Percentiles rank a stretch among this genome's conserved stretches.
These are phyloP conservation scores for Epichloe gansuensis DNA, from an alignment of 2,329 filamentous ascomycete genomes.

Conservation along the genomic window DNA sequence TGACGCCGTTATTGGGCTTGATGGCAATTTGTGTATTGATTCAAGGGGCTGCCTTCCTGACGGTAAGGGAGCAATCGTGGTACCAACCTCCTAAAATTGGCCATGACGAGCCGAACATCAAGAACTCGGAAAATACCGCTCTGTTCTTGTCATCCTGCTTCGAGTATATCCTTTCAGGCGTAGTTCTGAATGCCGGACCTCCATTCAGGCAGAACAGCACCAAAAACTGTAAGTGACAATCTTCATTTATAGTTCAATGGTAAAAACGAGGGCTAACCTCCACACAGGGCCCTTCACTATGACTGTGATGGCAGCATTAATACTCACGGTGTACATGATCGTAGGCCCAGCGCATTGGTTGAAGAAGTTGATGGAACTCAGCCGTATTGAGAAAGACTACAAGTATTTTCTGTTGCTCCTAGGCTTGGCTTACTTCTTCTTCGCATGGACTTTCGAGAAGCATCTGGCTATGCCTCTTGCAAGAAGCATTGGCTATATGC, in stretches of 20 bases:
- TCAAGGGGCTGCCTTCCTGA: constrained; percentile 61
- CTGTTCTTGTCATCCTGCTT: constrained; percentile 86
- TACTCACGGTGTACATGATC: constrained; percentile 68
- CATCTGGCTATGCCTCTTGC: constrained; percentile 58
- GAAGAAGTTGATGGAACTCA: constrained; percentile 70
- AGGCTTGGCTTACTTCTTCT: constrained; percentile 52
- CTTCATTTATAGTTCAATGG: neutral
- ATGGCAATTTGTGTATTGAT: constrained; percentile 68
- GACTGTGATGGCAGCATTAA: constrained; percentile 57
- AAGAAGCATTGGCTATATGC: constrained; percentile 49
- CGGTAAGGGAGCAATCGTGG: constrained; percentile 71
- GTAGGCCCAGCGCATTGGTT: constrained; percentile 60
- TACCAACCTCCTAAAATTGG: constrained; percentile 70
- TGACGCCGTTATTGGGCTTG: constrained; percentile 79
- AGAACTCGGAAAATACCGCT: constrained; percentile 87
- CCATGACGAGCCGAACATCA: constrained; percentile 67
- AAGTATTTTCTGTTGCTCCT: constrained; percentile 58
- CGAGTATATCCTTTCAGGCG: constrained; percentile 82
- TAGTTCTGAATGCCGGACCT: constrained; percentile 81
- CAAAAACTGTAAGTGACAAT: constrained; percentile 56
- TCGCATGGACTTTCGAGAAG: constrained; percentile 61
- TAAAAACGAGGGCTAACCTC: neutral
- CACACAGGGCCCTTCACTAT: constrained; percentile 69
- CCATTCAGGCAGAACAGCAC: constrained; percentile 75
- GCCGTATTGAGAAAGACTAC: constrained; percentile 59